These are phyloP conservation scores for Lathyrus aphaca DNA, from an alignment of 306 rosid species.

Conservation along the genomic window DNA sequence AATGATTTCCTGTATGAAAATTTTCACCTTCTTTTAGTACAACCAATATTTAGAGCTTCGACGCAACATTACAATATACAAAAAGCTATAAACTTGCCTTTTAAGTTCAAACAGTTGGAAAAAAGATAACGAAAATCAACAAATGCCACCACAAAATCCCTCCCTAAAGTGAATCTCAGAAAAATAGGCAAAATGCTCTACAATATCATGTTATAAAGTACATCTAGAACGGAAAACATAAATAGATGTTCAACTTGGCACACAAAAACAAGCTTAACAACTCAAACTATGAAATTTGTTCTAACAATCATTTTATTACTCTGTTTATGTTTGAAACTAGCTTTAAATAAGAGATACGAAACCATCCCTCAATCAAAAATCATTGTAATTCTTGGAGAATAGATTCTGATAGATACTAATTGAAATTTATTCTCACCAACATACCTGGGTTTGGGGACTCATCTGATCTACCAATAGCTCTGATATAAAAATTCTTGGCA, in stretches of 20 bases:
- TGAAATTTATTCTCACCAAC: conserved; percentile 12
- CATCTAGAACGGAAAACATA: background rate
- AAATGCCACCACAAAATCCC: background rate
- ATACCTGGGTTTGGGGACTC: conserved; percentile 83
- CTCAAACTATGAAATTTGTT: conserved; percentile 1
- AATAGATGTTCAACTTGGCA: background rate
- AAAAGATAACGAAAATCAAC: background rate
- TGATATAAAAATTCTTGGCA: conserved; percentile 89
- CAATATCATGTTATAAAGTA: background rate
- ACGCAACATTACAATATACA: background rate
- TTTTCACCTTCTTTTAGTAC: conserved; percentile 25
- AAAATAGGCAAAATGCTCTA: background rate
- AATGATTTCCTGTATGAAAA: conserved; percentile 64
- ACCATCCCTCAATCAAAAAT: background rate
- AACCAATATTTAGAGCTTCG: background rate
- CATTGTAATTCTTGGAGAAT: conserved; percentile 10
- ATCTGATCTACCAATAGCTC: conserved; percentile 90
- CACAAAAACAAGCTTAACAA: conserved; percentile 13
- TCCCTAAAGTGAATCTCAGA: background rate
- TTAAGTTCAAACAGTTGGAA: too few species aligned
- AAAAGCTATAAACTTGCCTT: too few species aligned
- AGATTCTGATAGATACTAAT: conserved; percentile 24
- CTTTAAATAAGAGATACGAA: background rate
- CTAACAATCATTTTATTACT: conserved; percentile 2
- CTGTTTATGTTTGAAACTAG: conserved; percentile 12